Conservation (phyloP, 1,139 yeast species). For the Suhomyces ambrosiae region DNA sequence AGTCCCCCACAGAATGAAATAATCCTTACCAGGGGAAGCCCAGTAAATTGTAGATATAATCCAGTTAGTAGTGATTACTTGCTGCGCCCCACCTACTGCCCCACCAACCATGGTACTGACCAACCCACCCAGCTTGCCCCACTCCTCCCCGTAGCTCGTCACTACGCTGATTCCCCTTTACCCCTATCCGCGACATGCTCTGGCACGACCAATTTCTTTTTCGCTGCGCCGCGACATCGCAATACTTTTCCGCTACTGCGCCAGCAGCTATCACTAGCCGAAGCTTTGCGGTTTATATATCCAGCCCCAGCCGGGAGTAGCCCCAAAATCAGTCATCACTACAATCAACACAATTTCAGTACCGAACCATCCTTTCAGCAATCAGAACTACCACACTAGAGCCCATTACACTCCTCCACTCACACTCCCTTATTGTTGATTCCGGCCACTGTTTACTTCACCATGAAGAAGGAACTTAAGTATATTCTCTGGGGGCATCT, state of each 20-base stretch:
- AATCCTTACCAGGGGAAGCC: too few relatives aligned
- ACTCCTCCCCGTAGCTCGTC: background rate
- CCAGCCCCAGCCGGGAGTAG: background rate
- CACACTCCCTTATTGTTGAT: too few relatives aligned
- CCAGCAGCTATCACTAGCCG: constrained; percentile 3
- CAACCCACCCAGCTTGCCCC: background rate
- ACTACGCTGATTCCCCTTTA: too few relatives aligned
- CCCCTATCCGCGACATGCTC: constrained; percentile 10
- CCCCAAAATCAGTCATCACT: background rate
- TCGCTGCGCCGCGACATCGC: constrained; percentile 11
- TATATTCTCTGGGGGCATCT: constrained; percentile 61
- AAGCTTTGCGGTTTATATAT: constrained; percentile 3
- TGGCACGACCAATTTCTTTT: constrained; percentile 9
- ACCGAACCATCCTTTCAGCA: too few relatives aligned
- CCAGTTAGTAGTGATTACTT: too few relatives aligned
- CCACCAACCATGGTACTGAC: too few relatives aligned
- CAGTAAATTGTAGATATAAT: too few relatives aligned
- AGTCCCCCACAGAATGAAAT: too few relatives aligned
- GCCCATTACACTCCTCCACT: too few relatives aligned
- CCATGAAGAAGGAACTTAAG: constrained; percentile 61
- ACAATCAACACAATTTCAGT: background rate
- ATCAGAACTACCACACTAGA: too few relatives aligned
- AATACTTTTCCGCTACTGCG: constrained; percentile 9
- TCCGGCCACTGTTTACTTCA: too few relatives aligned
- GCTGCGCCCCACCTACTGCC: too few relatives aligned